Evolutionary conservation across 805 yeast genomes (phyloP).

Genomic region (Wickerhamomyces tratensis): DNA sequence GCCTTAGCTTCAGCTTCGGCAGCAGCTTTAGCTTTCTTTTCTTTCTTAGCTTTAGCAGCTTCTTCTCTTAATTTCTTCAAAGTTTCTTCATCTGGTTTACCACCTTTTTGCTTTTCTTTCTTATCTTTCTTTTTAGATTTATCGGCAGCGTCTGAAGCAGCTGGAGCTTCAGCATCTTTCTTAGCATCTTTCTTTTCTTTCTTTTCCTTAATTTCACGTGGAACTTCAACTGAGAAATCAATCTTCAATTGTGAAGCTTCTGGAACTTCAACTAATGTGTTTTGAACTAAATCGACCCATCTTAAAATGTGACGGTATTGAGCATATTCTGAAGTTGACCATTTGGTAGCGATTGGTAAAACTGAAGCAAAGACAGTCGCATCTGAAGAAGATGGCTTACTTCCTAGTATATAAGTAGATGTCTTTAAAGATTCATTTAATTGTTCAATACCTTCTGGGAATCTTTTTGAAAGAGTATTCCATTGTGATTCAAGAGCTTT

Average conservation of each 20-base stretch:
- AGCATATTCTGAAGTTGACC: conserved; percentile 46
- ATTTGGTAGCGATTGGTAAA: conserved; percentile 46
- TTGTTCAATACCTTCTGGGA: conserved; percentile 42
- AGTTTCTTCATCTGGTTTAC: conserved; percentile 40
- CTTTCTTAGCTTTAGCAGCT: conserved; percentile 55
- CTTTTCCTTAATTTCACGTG: conserved; percentile 63
- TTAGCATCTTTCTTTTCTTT: conserved; percentile 39
- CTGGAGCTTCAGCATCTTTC: conserved; percentile 10
- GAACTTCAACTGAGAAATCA: conserved; percentile 52
- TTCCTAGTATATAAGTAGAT: conserved; percentile 64
- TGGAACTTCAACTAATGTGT: conserved; percentile 45
- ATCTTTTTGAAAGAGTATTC: conserved; percentile 57
- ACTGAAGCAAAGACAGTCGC: conserved; percentile 57
- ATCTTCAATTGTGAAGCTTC: conserved; percentile 44
- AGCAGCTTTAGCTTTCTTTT: conserved; percentile 41
- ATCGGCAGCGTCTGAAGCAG: conserved; percentile 20
- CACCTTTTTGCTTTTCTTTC: conserved; percentile 35
- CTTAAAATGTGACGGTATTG: conserved; percentile 76
- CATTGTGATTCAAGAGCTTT: conserved; percentile 73
- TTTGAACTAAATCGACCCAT: conserved; percentile 88
- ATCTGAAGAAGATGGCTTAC: conserved; percentile 62
- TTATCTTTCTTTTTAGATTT: conserved; percentile 32
- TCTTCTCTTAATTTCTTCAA: conserved; percentile 37
- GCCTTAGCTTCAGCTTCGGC: conserved; percentile 41
- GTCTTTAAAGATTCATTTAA: conserved; percentile 64